These are phyloP conservation scores for Microbotryum violaceum DNA, from an alignment of 1,284 basidiomycete species.

Conservation along the genomic window DNA sequence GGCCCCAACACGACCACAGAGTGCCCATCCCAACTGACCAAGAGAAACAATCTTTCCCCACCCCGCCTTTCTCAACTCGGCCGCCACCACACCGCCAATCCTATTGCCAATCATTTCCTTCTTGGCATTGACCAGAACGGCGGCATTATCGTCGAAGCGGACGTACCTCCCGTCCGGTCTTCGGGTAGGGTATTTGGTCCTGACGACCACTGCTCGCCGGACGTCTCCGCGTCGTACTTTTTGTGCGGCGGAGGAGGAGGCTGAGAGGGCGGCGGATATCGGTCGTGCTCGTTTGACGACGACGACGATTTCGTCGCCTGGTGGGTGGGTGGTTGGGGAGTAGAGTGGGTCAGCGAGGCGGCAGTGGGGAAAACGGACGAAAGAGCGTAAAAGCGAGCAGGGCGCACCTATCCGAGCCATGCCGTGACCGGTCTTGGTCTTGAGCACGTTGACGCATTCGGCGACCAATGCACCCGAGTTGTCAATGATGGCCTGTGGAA, in stretches of 20 bases:
- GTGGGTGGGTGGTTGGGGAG: background rate
- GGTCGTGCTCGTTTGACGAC: conserved; percentile 90
- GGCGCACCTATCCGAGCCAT: conserved; percentile 55
- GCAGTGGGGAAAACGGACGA: background rate
- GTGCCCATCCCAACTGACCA: conserved; percentile 47
- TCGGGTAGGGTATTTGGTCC: conserved; percentile 72
- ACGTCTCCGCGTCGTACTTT: conserved; percentile 84
- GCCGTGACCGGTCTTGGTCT: conserved; percentile 76
- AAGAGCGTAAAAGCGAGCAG: background rate
- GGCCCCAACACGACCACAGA: too few species aligned
- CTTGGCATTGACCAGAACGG: conserved; percentile 91
- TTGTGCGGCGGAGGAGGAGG: conserved; percentile 47
- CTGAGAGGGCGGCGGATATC: conserved; percentile 48
- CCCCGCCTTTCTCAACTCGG: conserved; percentile 79
- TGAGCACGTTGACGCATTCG: conserved; percentile 94
- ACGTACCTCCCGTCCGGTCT: conserved; percentile 80
- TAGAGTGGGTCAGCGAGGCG: too few species aligned
- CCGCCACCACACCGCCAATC: conserved; percentile 86
- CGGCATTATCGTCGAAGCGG: conserved; percentile 97
- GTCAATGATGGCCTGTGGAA: conserved; percentile 63
- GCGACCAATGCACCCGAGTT: conserved; percentile 95
- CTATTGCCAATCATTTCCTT: conserved; percentile 92
- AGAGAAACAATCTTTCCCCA: conserved; percentile 92
- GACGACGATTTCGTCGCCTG: conserved; percentile 93
- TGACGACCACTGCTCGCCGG: conserved; percentile 86